Evolutionary conservation across 441 rosid genomes (phyloP).

Genomic region (Caryocar brasiliense): DNA sequence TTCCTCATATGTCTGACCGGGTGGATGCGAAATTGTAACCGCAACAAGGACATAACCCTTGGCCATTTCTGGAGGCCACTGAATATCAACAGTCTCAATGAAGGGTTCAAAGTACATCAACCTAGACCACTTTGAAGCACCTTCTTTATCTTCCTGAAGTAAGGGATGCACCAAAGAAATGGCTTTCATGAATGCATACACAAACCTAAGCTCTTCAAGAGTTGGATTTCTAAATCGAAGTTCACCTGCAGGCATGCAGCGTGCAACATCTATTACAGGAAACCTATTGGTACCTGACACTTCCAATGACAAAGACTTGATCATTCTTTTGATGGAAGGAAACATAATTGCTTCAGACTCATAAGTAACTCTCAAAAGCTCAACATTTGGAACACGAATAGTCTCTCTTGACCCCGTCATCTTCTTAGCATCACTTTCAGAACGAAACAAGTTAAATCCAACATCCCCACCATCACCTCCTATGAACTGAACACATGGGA

Average conservation of each 20-base stretch:
- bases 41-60: slow-evolving; percentile 49
- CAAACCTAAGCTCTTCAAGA: slow-evolving; percentile 57
- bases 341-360: slow-evolving; percentile 46
- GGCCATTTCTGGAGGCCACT: slow-evolving; percentile 60
- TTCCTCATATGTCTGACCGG: slow-evolving; percentile 47
- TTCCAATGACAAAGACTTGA: slow-evolving; percentile 44
- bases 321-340: slow-evolving; percentile 48
- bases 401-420: slow-evolving; percentile 58
- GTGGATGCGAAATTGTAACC: slow-evolving; percentile 58
- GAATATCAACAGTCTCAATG: slow-evolving; percentile 67
- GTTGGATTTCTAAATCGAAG: slow-evolving; percentile 52
- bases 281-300: slow-evolving; percentile 44
- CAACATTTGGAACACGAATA: slow-evolving; percentile 43
- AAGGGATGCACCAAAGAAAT: slow-evolving; percentile 54
- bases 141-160: slow-evolving; percentile 43
- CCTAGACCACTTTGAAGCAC: slow-evolving; percentile 38
- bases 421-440: slow-evolving; percentile 43
- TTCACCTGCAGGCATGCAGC: slow-evolving; percentile 37
- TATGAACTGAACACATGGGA: slow-evolving; percentile 55
- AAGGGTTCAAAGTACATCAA: slow-evolving; percentile 41
- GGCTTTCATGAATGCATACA: slow-evolving; percentile 55
- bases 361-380: slow-evolving; percentile 49
- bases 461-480: slow-evolving; percentile 75
- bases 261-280: slow-evolving; percentile 56
- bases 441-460: slow-evolving; percentile 45